These are phyloP conservation scores for Houttuynia cordata DNA, from an alignment of 164 flowering plant genomes.

Conservation along the genomic window DNA sequence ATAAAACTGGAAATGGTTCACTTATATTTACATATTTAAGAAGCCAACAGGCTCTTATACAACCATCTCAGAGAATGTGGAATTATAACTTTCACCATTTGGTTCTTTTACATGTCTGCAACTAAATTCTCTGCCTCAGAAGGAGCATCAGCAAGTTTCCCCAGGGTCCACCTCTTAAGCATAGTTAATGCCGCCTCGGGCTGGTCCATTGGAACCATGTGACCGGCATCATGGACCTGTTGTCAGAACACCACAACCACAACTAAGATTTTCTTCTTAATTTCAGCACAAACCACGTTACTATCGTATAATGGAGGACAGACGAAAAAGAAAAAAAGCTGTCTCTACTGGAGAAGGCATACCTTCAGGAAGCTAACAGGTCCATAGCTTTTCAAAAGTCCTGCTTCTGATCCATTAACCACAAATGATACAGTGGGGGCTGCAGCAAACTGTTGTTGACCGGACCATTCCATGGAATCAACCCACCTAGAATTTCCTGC, in stretches of 20 bases:
- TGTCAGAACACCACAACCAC: neutral
- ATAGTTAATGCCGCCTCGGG: slow-evolving; percentile 81
- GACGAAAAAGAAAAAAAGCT: neutral
- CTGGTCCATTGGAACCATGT: slow-evolving; percentile 98
- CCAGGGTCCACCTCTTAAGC: slow-evolving; percentile 65
- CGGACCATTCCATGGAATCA: slow-evolving; percentile 91
- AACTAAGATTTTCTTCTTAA: neutral
- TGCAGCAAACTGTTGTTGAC: slow-evolving; percentile 49
- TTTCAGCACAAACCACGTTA: neutral
- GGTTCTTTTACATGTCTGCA: slow-evolving; percentile 28
- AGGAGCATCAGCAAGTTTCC: slow-evolving; percentile 4
- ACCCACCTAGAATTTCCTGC: slow-evolving; percentile 76
- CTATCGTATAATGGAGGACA: neutral
- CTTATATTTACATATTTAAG: too few species aligned
- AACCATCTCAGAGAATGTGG: too few species aligned
- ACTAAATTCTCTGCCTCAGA: slow-evolving; percentile 11
- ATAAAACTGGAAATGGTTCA: too few species aligned
- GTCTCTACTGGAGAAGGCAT: slow-evolving; percentile 2
- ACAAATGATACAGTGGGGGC: slow-evolving; percentile 39
- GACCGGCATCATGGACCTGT: slow-evolving; percentile 84
- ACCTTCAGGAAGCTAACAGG: slow-evolving; percentile 86
- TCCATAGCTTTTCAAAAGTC: slow-evolving; percentile 51
- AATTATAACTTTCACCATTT: too few species aligned
- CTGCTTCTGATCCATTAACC: slow-evolving; percentile 70
- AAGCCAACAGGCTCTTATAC: too few species aligned